Conservation (phyloP, 129 eudicot species). For the Calendula officinalis region DNA sequence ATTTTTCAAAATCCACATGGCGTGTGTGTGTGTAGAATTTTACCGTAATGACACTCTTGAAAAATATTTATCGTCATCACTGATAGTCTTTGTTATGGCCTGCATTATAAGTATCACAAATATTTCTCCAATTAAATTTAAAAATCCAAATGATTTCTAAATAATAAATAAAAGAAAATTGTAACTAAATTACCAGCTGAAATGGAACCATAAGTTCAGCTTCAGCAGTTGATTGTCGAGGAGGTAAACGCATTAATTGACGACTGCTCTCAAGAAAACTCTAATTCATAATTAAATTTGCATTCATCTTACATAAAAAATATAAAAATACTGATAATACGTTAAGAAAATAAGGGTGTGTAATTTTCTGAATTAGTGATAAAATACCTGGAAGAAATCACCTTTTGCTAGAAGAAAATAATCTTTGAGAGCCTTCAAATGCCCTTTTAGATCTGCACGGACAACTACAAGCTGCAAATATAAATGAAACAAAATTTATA, state of each 20-base stretch:
- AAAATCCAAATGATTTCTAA: not conserved
- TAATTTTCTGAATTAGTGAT: constrained; percentile 11
- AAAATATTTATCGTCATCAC: constrained; percentile 81
- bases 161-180: not conserved
- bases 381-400: constrained; percentile 86
- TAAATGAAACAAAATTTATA: not conserved
- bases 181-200: constrained; percentile 51
- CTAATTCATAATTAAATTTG: constrained; percentile 33
- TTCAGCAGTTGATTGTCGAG: constrained; percentile 95
- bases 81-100: constrained; percentile 89
- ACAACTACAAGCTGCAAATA: constrained; percentile 87
- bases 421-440: constrained; percentile 88
- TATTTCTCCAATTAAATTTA: not conserved
- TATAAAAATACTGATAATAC: not conserved
- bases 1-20: not conserved
- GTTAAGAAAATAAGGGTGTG: not conserved
- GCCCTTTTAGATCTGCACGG: constrained; percentile 89
- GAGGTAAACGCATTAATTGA: constrained; percentile 86
- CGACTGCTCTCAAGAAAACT: constrained; percentile 93
- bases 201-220: constrained; percentile 98
- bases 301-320: not conserved
- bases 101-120: constrained; percentile 31
- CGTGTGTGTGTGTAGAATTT: too few species aligned
- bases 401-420: constrained; percentile 96
- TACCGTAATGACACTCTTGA: constrained; percentile 82